Percentiles rank a stretch among this genome's conserved stretches.
These are phyloP conservation scores for Cryoendolithus antarcticus DNA, from an alignment of 2,329 filamentous ascomycete genomes.

Conservation along the genomic window DNA sequence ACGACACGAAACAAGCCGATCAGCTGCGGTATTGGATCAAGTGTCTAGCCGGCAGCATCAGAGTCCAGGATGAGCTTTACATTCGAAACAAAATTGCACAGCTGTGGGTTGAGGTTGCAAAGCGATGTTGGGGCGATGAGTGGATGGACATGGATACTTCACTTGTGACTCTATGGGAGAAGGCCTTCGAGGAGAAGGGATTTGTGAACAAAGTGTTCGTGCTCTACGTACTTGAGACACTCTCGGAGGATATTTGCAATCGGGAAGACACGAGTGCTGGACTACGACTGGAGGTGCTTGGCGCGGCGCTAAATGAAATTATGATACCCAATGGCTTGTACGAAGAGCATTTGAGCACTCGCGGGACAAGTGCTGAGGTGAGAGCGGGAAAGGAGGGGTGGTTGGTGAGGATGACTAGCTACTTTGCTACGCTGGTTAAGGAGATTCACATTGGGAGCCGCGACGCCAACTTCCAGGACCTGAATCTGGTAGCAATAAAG, in stretches of 20 bases:
- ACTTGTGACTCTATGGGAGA: slow-evolving; percentile 67
- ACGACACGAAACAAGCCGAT: slow-evolving; percentile 53
- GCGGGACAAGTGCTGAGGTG: slow-evolving; percentile 56
- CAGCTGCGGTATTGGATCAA: slow-evolving; percentile 66
- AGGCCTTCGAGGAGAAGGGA: slow-evolving; percentile 17
- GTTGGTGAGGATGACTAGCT: slow-evolving; percentile 62
- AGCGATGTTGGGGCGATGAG: slow-evolving; percentile 71
- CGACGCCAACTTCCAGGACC: slow-evolving; percentile 46
- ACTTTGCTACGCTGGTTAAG: slow-evolving; percentile 61
- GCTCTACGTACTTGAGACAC: slow-evolving; percentile 73
- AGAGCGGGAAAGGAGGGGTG: slow-evolving; percentile 76
- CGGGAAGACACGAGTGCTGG: slow-evolving; percentile 72
- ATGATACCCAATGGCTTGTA: slow-evolving; percentile 72
- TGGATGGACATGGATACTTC: slow-evolving; percentile 92
- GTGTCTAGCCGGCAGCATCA: slow-evolving; percentile 60
- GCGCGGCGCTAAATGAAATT: slow-evolving; percentile 83
- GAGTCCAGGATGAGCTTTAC: slow-evolving; percentile 63
- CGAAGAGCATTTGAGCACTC: slow-evolving; percentile 51
- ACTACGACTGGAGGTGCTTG: slow-evolving; percentile 69
- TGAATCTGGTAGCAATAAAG: slow-evolving; percentile 52
- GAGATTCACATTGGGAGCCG: slow-evolving; percentile 28
- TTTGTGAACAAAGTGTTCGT: slow-evolving; percentile 71
- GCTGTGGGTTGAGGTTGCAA: slow-evolving; percentile 89
- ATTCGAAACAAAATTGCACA: slow-evolving; percentile 88
- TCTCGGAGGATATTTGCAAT: slow-evolving; percentile 90